phyloP scores from a whole-genome alignment of 2,329 filamentous ascomycete genomes.

The Monilinia fructigena region DNA sequence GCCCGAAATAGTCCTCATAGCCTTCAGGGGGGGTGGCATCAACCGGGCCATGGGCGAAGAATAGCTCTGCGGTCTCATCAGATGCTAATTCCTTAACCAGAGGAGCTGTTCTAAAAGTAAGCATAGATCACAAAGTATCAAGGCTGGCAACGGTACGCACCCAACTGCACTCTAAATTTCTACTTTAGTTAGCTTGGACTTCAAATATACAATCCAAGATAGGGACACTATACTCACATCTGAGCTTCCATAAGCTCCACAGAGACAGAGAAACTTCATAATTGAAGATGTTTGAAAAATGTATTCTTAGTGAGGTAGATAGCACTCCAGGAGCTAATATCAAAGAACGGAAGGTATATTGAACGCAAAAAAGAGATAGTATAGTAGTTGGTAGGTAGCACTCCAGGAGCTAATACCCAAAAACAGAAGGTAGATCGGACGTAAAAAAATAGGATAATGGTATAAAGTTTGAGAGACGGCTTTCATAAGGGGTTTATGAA shows the following conservation, averaged over 20 bases:
- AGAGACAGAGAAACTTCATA: slow-evolving; percentile 58
- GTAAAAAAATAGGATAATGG: not conserved
- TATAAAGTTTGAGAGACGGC: not conserved
- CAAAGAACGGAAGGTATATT: not conserved
- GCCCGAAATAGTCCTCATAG: slow-evolving; percentile 58
- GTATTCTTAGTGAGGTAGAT: not conserved
- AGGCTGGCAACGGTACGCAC: slow-evolving; percentile 37
- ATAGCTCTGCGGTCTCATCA: slow-evolving; percentile 49
- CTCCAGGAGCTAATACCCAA: not conserved
- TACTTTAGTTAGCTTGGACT: slow-evolving; percentile 36
- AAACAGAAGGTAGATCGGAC: not conserved
- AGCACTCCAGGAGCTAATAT: not conserved
- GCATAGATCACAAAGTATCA: slow-evolving; percentile 15
- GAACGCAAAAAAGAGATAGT: not conserved
- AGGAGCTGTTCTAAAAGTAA: slow-evolving; percentile 43
- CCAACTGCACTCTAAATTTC: slow-evolving; percentile 57
- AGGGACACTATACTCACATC: slow-evolving; percentile 44
- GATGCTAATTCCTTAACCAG: slow-evolving; percentile 49
- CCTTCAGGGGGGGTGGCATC: slow-evolving; percentile 51
- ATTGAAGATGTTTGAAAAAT: slow-evolving; percentile 2
- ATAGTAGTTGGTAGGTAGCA: not conserved
- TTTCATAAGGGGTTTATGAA: slow-evolving; percentile 5
- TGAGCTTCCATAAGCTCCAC: slow-evolving; percentile 57
- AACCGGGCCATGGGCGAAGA: slow-evolving; percentile 53
- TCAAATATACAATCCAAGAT: slow-evolving; percentile 25